Evolutionary conservation across 805 yeast genomes (phyloP), one percentile per base, ranked within the genome.

Genomic region (Cyberlindnera maclurae): DNA sequence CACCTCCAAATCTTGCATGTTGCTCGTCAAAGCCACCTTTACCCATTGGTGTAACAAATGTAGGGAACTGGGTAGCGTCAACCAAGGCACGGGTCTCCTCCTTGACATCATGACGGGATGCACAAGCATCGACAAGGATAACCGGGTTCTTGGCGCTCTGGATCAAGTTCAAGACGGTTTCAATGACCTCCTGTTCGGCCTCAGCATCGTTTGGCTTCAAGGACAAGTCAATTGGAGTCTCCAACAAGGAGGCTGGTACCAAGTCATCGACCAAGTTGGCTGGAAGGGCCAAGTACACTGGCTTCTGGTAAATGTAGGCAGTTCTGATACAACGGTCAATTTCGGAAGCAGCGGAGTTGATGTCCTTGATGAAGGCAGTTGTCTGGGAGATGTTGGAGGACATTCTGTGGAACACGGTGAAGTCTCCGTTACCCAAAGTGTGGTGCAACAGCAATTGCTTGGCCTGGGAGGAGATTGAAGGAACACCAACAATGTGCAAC

Each of bases 11-110:
- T 63, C 85, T 68, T 46, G 77, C 74, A 59, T 77, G 71, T 44
- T 70, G 70, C 64, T 85, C 95, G 62, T 82, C 78, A 51, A 84
- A 75, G 18, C 77, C 69, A 43, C 87, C 82, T 64, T 85, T 85
- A 64, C 95, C 95, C 93, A 85, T 83, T 52, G 95, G 95, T 38
- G 95, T 86, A 40, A 81, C 81, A 62, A 77, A 85, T 35, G 82
- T 80, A 33, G 93, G 90, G 77, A 78, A 84, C 59, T 81, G 77
- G 36, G 94, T 82, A 42, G 65, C 59, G 40, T 74, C 73, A 36
- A 81, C 79, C 57, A 85, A 71, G 50, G 70, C 63, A 45, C 64
- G 67, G 43, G 83, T 80, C 61, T 79, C 85, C n/a, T 62, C 61
- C 55, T 70, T 71, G 47, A 79, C 82, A 48, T 70, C 67, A 64